phyloP scores from a whole-genome alignment of 345 rosid species.

The Euphorbia lathyris region DNA sequence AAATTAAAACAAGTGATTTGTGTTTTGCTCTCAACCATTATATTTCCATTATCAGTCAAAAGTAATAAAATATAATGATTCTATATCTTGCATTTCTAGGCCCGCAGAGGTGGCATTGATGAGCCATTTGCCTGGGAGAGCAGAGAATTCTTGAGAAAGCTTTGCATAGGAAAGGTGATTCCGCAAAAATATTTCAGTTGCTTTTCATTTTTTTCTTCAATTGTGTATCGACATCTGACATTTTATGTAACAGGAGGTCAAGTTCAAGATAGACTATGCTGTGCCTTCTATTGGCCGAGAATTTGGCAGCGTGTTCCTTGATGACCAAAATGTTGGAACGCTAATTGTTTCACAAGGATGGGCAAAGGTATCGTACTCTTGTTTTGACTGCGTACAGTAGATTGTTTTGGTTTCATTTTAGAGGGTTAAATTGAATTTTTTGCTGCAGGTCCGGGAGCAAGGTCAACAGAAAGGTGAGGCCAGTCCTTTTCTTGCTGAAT shows the following conservation, averaged over 20 bases:
- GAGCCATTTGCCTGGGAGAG: constrained; percentile 98
- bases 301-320: constrained; percentile 88
- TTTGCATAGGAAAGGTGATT: constrained; percentile 91
- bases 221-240: background rate
- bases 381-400: background rate
- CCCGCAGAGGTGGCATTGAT: constrained; percentile 83
- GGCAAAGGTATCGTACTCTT: constrained; percentile 65
- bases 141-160: constrained; percentile 87
- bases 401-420: background rate
- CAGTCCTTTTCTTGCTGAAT: constrained; percentile 74
- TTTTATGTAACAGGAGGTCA: constrained; percentile 60
- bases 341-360: constrained; percentile 78
- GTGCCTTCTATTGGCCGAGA: constrained; percentile 76
- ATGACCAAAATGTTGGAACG: constrained; percentile 68
- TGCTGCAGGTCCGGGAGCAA: constrained; percentile 73
- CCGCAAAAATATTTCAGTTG: background rate
- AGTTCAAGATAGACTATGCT: constrained; percentile 81
- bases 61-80: background rate
- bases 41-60: background rate
- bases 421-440: constrained; percentile 9
- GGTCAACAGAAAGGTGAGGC: constrained; percentile 85
- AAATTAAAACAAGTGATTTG: background rate
- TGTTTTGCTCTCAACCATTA: background rate
- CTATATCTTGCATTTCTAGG: constrained; percentile 37
- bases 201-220: background rate